Percentiles rank a stretch among this genome's conserved stretches.
These are phyloP conservation scores for Moniliella sp. DNA, from an alignment of 1,284 basidiomycete species.

Conservation along the genomic window DNA sequence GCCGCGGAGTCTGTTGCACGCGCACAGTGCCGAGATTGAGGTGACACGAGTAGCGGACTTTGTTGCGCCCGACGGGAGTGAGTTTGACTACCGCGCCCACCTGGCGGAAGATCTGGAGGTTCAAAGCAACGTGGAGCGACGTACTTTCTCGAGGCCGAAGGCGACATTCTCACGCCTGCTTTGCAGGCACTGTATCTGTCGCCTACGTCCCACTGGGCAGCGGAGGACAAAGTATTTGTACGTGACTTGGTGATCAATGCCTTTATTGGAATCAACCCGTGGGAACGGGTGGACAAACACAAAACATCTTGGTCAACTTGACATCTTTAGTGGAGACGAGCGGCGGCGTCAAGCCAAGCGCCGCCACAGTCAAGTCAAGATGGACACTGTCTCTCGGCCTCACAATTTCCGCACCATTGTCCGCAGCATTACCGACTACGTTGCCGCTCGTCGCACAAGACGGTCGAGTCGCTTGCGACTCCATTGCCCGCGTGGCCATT, in stretches of 20 bases:
- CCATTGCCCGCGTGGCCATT: slow-evolving; percentile 42
- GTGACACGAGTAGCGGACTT: slow-evolving; percentile 24
- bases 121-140: too few species aligned
- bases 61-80: slow-evolving; percentile 5
- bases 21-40: slow-evolving; percentile 38
- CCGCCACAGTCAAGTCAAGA: too few species aligned
- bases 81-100: too few species aligned
- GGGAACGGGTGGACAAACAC: slow-evolving; percentile 50
- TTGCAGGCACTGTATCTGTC: not conserved
- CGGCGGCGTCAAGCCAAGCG: slow-evolving; percentile 1
- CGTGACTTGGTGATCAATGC: slow-evolving; percentile 42
- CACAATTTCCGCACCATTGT: slow-evolving; percentile 11
- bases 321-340: slow-evolving; percentile 30
- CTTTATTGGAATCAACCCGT: slow-evolving; percentile 52
- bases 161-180: too few species aligned
- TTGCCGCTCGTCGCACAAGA: slow-evolving; percentile 43
- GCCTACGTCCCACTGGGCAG: not conserved
- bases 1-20: slow-evolving; percentile 43
- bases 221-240: slow-evolving; percentile 23
- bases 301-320: slow-evolving; percentile 48
- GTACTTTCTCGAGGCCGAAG: too few species aligned
- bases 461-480: slow-evolving; percentile 54
- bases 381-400: slow-evolving; percentile 16
- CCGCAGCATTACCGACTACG: slow-evolving; percentile 33
- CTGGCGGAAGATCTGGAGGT: too few species aligned